Percentiles rank a stretch among this genome's conserved stretches.
Conservation (phyloP, 1,139 yeast species). For the Kurtzmaniella quercitrusa region DNA sequence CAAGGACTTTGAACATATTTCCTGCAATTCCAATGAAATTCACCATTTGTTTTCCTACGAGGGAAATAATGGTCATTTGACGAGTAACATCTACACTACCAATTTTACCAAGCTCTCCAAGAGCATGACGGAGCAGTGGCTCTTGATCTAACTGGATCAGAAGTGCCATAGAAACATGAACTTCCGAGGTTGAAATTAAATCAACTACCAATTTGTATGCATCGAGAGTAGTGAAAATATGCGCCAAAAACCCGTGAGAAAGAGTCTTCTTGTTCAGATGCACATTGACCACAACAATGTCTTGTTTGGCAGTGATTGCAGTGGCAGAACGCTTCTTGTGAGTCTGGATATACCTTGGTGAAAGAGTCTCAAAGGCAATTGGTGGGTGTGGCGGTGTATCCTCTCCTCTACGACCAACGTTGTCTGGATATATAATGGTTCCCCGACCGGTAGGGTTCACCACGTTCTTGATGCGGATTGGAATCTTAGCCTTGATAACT, state of each 20-base stretch:
- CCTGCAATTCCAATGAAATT: conserved; percentile 97
- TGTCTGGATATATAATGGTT: conserved; percentile 90
- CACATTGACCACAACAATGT: conserved; percentile 85
- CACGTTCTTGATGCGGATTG: conserved; percentile 93
- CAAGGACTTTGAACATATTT: conserved; percentile 90
- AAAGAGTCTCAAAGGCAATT: conserved; percentile 56
- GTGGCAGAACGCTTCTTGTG: conserved; percentile 78
- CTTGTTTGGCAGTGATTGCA: conserved; percentile 92
- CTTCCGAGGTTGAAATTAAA: conserved; percentile 93
- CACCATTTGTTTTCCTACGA: conserved; percentile 97
- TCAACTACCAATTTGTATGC: conserved; percentile 85
- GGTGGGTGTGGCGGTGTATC: conserved; percentile 96
- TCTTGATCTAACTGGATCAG: conserved; percentile 68
- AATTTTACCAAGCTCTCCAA: conserved; percentile 69
- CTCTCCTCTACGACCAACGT: conserved; percentile 78
- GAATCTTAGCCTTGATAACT: conserved; percentile 91
- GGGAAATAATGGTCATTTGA: conserved; percentile 84
- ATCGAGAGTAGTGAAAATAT: conserved; percentile 82
- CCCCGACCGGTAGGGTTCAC: conserved; percentile 89
- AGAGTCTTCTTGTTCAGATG: conserved; percentile 91
- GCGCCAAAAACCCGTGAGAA: conserved; percentile 93
- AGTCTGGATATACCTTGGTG: conserved; percentile 41
- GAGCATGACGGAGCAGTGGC: conserved; percentile 58
- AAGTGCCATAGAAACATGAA: conserved; percentile 96
- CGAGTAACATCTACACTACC: conserved; percentile 88